Conservation (phyloP, 2,329 filamentous ascomycete species). For the Cadophora sp. region DNA sequence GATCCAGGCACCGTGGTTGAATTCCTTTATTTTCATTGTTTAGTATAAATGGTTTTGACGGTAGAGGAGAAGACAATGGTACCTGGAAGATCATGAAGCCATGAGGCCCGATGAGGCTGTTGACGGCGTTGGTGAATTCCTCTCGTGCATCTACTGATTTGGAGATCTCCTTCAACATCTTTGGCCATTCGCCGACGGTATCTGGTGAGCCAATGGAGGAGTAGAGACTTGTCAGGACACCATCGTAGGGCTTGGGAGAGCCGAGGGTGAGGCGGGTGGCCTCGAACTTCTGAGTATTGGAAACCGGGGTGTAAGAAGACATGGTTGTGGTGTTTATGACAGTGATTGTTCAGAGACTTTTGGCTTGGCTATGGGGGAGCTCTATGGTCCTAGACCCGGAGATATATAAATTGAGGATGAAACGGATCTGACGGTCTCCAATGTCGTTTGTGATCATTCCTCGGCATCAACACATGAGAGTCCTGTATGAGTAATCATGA, state of each 20-base stretch:
- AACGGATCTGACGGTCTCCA: background rate
- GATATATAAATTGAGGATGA: background rate
- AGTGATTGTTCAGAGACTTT: background rate
- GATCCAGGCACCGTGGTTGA: constrained; percentile 36
- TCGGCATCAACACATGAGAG: background rate
- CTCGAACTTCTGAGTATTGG: background rate
- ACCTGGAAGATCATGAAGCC: constrained; percentile 38
- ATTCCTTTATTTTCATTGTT: constrained; percentile 25
- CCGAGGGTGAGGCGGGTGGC: constrained; percentile 22
- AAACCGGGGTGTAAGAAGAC: constrained; percentile 1
- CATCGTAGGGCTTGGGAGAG: constrained; percentile 24
- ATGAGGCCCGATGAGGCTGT: constrained; percentile 29
- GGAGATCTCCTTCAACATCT: constrained; percentile 18
- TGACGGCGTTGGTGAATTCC: constrained; percentile 21
- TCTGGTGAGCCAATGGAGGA: constrained; percentile 31
- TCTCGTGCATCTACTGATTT: constrained; percentile 19
- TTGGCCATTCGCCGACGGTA: constrained; percentile 7
- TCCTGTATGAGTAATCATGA: constrained; percentile 6
- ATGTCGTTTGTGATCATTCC: background rate
- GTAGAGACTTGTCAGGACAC: constrained; percentile 30
- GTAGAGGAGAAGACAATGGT: constrained; percentile 1
- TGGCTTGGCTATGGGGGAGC: background rate
- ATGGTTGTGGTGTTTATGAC: background rate
- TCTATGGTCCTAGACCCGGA: too few relatives aligned
- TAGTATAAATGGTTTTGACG: background rate